phyloP scores from a whole-genome alignment of 2,329 filamentous ascomycete species.

The Dendrostoma leiphaemia region DNA sequence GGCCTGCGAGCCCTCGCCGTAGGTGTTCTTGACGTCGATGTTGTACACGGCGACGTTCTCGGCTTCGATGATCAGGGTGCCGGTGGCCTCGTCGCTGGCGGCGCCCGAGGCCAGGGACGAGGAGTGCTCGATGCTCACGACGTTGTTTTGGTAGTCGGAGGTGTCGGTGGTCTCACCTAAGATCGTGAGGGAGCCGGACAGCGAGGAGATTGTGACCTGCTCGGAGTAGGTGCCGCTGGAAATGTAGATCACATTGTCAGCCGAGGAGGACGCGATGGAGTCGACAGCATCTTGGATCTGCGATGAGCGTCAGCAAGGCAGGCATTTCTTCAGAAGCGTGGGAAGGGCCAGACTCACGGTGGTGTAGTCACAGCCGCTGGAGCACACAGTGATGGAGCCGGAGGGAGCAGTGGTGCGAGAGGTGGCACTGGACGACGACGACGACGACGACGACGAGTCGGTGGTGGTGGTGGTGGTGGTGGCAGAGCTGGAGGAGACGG shows the following conservation, averaged over 20 bases:
- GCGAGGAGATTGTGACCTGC: constrained; percentile 50
- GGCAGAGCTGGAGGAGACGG: background rate
- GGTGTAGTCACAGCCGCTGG: constrained; percentile 13
- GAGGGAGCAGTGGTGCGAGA: constrained; percentile 15
- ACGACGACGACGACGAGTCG: background rate
- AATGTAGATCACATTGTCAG: constrained; percentile 16
- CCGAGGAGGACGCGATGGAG: constrained; percentile 12
- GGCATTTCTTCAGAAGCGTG: background rate
- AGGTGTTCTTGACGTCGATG: constrained; percentile 50
- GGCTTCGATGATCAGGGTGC: constrained; percentile 44
- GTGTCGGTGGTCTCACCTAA: constrained; percentile 52
- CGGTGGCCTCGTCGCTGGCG: constrained; percentile 29
- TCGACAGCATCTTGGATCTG: constrained; percentile 18
- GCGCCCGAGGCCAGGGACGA: constrained; percentile 13
- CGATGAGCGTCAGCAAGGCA: background rate
- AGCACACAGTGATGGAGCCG: constrained; percentile 18
- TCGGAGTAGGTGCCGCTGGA: constrained; percentile 53
- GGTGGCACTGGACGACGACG: constrained; percentile 1
- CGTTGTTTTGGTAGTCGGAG: constrained; percentile 45
- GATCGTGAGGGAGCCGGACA: constrained; percentile 47
- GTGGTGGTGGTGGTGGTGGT: background rate
- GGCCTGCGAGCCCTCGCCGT: constrained; percentile 47
- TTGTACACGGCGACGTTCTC: constrained; percentile 53
- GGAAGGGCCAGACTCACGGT: background rate
- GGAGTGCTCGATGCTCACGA: constrained; percentile 26